Evolutionary conservation across 148 eudicot species (phyloP).

Genomic region (Tetragonia tetragonoides): DNA sequence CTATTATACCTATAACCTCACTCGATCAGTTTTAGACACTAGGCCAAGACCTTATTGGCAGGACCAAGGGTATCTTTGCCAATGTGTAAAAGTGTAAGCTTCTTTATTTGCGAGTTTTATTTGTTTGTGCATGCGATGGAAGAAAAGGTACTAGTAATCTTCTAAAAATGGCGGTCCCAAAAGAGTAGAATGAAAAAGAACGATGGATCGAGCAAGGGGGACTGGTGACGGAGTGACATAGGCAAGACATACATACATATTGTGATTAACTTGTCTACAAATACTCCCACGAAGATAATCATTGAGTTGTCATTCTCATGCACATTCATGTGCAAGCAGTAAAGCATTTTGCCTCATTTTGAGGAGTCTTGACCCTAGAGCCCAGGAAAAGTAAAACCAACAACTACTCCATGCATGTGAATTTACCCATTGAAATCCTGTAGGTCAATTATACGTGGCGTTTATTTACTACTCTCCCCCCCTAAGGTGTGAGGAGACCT

Average conservation of each 20-base stretch:
- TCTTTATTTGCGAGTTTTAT: neutral
- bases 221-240: neutral
- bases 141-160: neutral
- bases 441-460: too few relatives aligned
- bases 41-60: neutral
- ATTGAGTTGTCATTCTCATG: conserved; percentile 33
- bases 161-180: conserved; percentile 29
- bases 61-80: conserved; percentile 7
- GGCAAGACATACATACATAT: neutral
- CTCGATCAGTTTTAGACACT: too few relatives aligned
- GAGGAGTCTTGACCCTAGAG: conserved; percentile 22
- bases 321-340: conserved; percentile 25
- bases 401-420: too few relatives aligned
- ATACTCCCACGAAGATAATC: neutral
- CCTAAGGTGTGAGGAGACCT: too few relatives aligned
- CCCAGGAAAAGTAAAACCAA: neutral
- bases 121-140: neutral
- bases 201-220: neutral
- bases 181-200: neutral
- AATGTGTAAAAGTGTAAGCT: neutral
- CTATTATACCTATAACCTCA: too few relatives aligned
- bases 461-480: too few relatives aligned
- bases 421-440: too few relatives aligned
- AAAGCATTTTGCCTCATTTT: conserved; percentile 26
- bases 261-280: neutral